Evolutionary conservation across 345 rosid species (phyloP).

Genomic region (Lagerstroemia speciosa): DNA sequence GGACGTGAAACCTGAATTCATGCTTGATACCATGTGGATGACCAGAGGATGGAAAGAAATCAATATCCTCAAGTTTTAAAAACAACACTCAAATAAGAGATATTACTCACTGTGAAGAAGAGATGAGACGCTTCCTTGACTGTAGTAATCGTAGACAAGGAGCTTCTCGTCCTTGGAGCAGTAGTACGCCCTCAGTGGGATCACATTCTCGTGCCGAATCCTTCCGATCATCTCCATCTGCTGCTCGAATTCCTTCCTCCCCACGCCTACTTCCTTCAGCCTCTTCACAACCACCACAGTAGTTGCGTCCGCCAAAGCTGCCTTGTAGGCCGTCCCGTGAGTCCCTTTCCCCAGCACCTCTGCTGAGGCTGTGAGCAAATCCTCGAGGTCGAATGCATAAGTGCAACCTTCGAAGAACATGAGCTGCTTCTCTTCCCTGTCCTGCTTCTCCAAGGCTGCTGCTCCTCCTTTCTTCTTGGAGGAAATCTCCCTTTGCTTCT

Average conservation of each 20-base stretch:
- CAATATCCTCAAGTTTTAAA: too few species aligned
- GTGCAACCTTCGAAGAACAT: constrained; percentile 82
- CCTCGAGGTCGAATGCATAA: constrained; percentile 76
- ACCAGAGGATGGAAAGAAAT: too few species aligned
- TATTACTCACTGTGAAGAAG: constrained; percentile 56
- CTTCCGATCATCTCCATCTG: constrained; percentile 69
- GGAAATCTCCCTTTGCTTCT: constrained; percentile 34
- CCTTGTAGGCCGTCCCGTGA: constrained; percentile 83
- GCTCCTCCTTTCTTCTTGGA: constrained; percentile 33
- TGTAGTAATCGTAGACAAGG: constrained; percentile 65
- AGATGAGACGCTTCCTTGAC: constrained; percentile 63
- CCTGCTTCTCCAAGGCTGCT: constrained; percentile 35
- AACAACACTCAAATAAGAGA: neutral
- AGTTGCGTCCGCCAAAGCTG: constrained; percentile 68
- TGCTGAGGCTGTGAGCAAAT: constrained; percentile 90
- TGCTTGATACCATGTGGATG: too few species aligned
- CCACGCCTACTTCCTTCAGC: constrained; percentile 65
- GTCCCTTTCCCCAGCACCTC: constrained; percentile 93
- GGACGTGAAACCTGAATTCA: too few species aligned
- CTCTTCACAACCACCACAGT: constrained; percentile 89
- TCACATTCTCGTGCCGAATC: constrained; percentile 75
- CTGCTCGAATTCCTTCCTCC: constrained; percentile 80
- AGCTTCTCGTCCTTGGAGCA: constrained; percentile 95
- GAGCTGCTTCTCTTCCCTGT: constrained; percentile 44
- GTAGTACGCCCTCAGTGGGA: constrained; percentile 68